Evolutionary conservation across 2,329 filamentous ascomycete genomes (phyloP), one percentile per base, ranked within the genome.

Genomic region (Xylaria sp.): DNA sequence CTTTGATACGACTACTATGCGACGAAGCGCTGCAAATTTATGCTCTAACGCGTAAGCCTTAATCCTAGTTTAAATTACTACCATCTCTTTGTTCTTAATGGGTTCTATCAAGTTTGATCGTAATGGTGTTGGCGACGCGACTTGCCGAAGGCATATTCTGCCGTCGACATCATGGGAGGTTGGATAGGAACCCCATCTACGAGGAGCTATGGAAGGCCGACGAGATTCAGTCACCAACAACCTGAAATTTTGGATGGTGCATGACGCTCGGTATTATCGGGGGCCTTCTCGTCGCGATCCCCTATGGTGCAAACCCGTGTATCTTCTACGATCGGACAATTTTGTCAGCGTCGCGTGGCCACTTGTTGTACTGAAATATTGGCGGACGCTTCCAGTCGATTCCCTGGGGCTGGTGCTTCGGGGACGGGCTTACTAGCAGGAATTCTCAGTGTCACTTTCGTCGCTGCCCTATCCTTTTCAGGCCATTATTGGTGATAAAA

Each of bases 261-360:
- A 60, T 64, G 28, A 53, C 65, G 36, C 58, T 71, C 15, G 52
- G 58, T 10, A 57, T 63, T 30, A 12, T 67, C 46, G 56, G 72
- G 18, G 70, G 69, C 7, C 25, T 72, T 18, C 34, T 72, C 12
- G 65, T 63, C 28, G 65, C 65, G 1, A 52, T 72, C 12, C 72
- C 72, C 10, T 72, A 65, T 43, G 69, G 72, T 58, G 72, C 23
- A 70, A 57, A 45, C 68, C 68, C 3, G 43, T 67, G 1, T 72
- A 73, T 53, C 43, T 60, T 23, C 63, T 65, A n/a, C 12, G 56
- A 30, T 5, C 41, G 48, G 30, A 46, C 46, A 45, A 60, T 28
- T 55, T 65, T n/a, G 34, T 36, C 4, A 60, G 46, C 34, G 30
- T 65, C 48, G 28, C 32, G 30, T 61, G 57, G 63, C 39, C 57